These are phyloP conservation scores for Globisporangium nagaii DNA, from an alignment of 352 stramenopile species.

Conservation along the genomic window DNA sequence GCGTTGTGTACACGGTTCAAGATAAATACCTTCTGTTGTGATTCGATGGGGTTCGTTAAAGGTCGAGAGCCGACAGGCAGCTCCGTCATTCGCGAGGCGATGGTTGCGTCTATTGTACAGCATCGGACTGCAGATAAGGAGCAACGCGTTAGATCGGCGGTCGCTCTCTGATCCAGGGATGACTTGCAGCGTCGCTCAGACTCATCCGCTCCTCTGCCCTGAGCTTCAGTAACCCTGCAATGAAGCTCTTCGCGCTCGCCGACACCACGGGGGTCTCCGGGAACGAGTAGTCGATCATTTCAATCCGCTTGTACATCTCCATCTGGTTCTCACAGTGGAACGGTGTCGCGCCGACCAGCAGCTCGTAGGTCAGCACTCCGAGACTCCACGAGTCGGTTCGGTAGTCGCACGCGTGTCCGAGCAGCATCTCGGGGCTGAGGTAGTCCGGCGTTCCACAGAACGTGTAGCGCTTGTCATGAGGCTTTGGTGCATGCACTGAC, in stretches of 20 bases:
- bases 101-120: constrained; percentile 15
- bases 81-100: background rate
- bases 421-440: constrained; percentile 77
- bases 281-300: constrained; percentile 53
- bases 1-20: constrained; percentile 44
- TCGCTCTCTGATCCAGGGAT: constrained; percentile 56
- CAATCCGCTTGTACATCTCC: constrained; percentile 81
- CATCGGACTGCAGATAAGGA: background rate
- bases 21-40: constrained; percentile 55
- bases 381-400: constrained; percentile 79
- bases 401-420: constrained; percentile 57
- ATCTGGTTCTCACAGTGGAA: constrained; percentile 78
- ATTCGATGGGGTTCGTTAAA: constrained; percentile 19
- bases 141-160: constrained; percentile 19
- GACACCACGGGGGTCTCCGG: constrained; percentile 42
- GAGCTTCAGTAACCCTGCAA: constrained; percentile 44
- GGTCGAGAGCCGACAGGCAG: background rate
- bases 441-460: constrained; percentile 87
- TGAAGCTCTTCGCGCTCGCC: constrained; percentile 56
- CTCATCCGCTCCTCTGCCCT: constrained; percentile 58
- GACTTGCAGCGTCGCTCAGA: constrained; percentile 39
- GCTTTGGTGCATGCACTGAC: constrained; percentile 72
- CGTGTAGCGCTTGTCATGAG: constrained; percentile 51
- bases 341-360: constrained; percentile 70
- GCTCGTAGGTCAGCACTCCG: constrained; percentile 77